Evolutionary conservation across 352 stramenopile genomes (phyloP).

Genomic region (Phytophthora ramorum): DNA sequence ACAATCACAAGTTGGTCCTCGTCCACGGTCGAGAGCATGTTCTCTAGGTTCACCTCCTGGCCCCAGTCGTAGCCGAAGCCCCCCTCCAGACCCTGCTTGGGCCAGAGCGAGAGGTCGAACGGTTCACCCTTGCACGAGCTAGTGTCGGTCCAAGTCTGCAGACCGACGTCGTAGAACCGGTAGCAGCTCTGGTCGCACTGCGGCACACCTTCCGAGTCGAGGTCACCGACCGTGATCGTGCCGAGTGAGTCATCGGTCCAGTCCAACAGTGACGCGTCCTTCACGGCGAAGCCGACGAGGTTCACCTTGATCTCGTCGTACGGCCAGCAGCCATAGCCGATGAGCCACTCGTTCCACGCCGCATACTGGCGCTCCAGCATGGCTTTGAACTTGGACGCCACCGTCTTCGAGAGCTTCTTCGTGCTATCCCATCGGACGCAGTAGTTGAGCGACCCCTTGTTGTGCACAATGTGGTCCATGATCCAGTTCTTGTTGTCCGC

Average conservation of each 20-base stretch:
- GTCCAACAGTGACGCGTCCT: slow-evolving; percentile 31
- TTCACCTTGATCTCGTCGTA: slow-evolving; percentile 35
- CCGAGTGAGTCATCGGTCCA: slow-evolving; percentile 46
- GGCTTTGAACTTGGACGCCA: slow-evolving; percentile 43
- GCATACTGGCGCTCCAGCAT: slow-evolving; percentile 42
- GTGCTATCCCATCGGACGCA: slow-evolving; percentile 52
- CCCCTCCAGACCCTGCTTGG: slow-evolving; percentile 27
- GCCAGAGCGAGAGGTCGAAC: slow-evolving; percentile 49
- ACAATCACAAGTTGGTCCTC: slow-evolving; percentile 30
- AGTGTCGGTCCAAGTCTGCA: slow-evolving; percentile 20
- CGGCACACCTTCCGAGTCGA: slow-evolving; percentile 26
- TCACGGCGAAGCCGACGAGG: slow-evolving; percentile 20
- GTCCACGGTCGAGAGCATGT: slow-evolving; percentile 33
- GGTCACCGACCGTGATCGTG: slow-evolving; percentile 30
- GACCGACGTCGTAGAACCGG: not conserved
- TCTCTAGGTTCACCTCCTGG: slow-evolving; percentile 33
- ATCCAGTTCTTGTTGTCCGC: slow-evolving; percentile 24
- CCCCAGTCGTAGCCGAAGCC: slow-evolving; percentile 25
- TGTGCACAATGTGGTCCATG: slow-evolving; percentile 42
- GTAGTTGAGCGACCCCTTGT: slow-evolving; percentile 44
- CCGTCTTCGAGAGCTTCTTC: slow-evolving; percentile 37
- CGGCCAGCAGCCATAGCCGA: slow-evolving; percentile 36
- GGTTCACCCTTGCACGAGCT: slow-evolving; percentile 36
- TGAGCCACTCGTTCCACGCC: slow-evolving; percentile 34
- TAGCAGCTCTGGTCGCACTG: slow-evolving; percentile 43